Evolutionary conservation across 2,329 filamentous ascomycete genomes (phyloP).

Genomic region (Tolypocladium capitatum): DNA sequence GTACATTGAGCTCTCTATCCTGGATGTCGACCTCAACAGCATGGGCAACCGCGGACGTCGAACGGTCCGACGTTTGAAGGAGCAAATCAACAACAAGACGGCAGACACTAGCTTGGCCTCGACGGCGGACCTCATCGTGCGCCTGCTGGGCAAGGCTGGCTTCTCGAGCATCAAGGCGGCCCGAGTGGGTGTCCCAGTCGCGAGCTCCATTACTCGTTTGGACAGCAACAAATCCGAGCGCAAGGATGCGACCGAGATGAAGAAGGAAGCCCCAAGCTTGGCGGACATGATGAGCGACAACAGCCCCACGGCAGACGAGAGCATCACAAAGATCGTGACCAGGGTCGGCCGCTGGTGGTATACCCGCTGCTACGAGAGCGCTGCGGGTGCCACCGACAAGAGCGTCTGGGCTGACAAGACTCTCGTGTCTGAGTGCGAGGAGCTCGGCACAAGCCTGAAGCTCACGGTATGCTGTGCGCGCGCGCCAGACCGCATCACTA

Average conservation of each 20-base stretch:
- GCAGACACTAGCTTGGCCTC: conserved; percentile 47
- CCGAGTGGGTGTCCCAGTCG: conserved; percentile 65
- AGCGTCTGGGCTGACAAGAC: conserved; percentile 69
- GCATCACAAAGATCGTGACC: conserved; percentile 84
- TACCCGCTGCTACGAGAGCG: conserved; percentile 74
- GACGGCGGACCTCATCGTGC: conserved; percentile 47
- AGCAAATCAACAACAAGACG: conserved; percentile 49
- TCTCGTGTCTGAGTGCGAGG: conserved; percentile 73
- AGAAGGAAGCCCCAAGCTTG: conserved; percentile 39
- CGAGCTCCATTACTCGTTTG: conserved; percentile 30
- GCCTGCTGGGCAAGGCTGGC: conserved; percentile 52
- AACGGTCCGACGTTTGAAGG: conserved; percentile 57
- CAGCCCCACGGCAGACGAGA: conserved; percentile 60
- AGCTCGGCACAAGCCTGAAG: conserved; percentile 75
- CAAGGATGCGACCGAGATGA: conserved; percentile 10
- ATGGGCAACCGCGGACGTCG: conserved; percentile 63
- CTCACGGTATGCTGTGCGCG: conserved; percentile 85
- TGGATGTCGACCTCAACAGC: conserved; percentile 70
- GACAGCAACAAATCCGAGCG: conserved; percentile 6
- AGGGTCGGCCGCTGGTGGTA: conserved; percentile 96
- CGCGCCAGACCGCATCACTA: conserved; percentile 50
- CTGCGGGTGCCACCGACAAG: conserved; percentile 31
- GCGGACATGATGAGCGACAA: conserved; percentile 63
- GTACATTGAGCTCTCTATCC: conserved; percentile 63
- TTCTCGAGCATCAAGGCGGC: conserved; percentile 64